phyloP scores from a whole-genome alignment of 768 basidiomycete species.

The Termitomyces bulborhizus region DNA sequence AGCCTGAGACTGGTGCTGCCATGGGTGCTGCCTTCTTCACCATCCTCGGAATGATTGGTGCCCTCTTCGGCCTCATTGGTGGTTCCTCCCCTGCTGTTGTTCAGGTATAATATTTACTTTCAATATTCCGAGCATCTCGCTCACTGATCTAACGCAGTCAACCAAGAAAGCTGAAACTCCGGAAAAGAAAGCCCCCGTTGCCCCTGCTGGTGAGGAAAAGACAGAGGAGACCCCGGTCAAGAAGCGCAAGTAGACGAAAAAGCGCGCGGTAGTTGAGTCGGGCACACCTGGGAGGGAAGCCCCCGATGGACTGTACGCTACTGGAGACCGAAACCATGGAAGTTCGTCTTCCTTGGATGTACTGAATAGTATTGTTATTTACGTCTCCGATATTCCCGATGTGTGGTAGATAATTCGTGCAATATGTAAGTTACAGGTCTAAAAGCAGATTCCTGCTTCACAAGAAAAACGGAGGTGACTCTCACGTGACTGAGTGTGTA shows the following conservation, averaged over 20 bases:
- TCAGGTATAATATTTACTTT: conserved; percentile 35
- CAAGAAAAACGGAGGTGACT: too few species aligned
- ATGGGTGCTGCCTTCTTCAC: conserved; percentile 71
- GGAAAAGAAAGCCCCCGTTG: conserved; percentile 54
- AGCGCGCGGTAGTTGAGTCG: background rate
- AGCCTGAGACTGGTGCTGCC: conserved; percentile 83
- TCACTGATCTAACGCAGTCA: conserved; percentile 32
- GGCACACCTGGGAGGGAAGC: conserved; percentile 12
- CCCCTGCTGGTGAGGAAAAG: conserved; percentile 70
- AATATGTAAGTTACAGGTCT: conserved; percentile 12
- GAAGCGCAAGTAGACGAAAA: conserved; percentile 50
- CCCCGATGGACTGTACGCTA: conserved; percentile 9
- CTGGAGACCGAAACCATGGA: conserved; percentile 10
- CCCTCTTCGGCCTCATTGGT: conserved; percentile 74
- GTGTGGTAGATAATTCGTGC: conserved; percentile 10
- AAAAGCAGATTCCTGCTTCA: too few species aligned
- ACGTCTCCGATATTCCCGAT: conserved; percentile 9
- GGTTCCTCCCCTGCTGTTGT: conserved; percentile 63
- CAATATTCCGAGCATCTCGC: background rate
- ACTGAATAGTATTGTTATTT: conserved; percentile 11
- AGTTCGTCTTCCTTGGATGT: conserved; percentile 7
- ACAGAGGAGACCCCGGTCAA: conserved; percentile 62
- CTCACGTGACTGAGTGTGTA: too few species aligned
- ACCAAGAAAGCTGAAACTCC: conserved; percentile 73
- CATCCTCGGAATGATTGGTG: conserved; percentile 79